Base-by-base conservation (phyloP, 2,329 filamentous ascomycete genomes). In the Orbilia javanica region DNA sequence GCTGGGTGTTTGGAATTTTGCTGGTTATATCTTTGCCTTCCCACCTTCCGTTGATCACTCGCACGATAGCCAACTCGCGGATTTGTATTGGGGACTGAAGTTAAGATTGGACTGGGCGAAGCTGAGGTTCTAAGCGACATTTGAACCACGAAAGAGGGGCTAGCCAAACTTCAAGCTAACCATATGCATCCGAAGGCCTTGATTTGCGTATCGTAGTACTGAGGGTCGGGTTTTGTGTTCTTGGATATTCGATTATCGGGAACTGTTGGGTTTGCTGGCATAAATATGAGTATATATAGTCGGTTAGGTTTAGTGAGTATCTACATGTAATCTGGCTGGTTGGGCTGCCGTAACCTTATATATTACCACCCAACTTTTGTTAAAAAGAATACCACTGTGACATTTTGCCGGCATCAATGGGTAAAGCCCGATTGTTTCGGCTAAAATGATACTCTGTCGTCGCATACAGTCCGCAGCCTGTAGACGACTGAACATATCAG, bases 401-500 rank as follows among this genome's bases (percentile, higher is more conserved):
- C 46, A 42, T 60, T 60, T 57, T 48, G 18, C 36, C 29, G 18
- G 34, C 15, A 15, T 18, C 18, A 4, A 11, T 57, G 50, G 48
- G 48, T 3, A 50, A 22, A 50, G 29, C 46, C 69, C 69, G 69
- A 53, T 18, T 20, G 13, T 29, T 42, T 73, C 69, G 69, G 68
- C 50, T 73, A 73, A 73, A 57, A 57, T 11, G 8, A 34, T 42
- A 31, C 15, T 31, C 25, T 11, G 34, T 44, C 27, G 22, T 73
- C 69, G 60, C 69, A 57, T 57, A 50, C 18, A 60, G 34, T 60
- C 55, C 62, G 50, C 18, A 20, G n/a, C 6, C 46, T 52, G 34
- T 67, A 44, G 62, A 74, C 52, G 63, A 55, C 15, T n/a, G 25
- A 20, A 67, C 70, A 53, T 34, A 74, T 67, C 29, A 53, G 70